Percentiles rank a stretch among this genome's conserved stretches.
Evolutionary conservation across 2,329 filamentous ascomycete genomes (phyloP).

Genomic region (Simplicillium aogashimaense): DNA sequence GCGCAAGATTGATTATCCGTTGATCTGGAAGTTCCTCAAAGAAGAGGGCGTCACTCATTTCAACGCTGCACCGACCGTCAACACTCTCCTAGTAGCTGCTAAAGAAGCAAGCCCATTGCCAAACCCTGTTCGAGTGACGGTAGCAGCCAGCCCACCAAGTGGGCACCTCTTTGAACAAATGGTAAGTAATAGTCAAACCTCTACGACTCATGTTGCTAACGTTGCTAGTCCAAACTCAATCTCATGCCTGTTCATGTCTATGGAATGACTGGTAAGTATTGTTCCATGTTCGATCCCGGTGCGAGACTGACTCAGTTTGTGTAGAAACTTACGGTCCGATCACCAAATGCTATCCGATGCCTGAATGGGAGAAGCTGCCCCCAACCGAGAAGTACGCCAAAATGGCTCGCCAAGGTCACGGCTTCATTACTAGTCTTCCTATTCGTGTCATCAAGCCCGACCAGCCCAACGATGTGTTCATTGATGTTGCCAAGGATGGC

Average conservation of each 20-base stretch:
- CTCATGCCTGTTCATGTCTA: slow-evolving; percentile 90
- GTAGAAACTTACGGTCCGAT: slow-evolving; percentile 86
- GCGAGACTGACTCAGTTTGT: not conserved
- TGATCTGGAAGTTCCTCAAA: slow-evolving; percentile 85
- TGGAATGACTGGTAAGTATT: slow-evolving; percentile 47
- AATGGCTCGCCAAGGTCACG: slow-evolving; percentile 93
- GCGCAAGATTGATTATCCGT: slow-evolving; percentile 86
- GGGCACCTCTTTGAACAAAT: slow-evolving; percentile 90
- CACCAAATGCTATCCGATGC: slow-evolving; percentile 85
- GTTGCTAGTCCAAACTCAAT: slow-evolving; percentile 49
- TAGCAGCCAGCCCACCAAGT: slow-evolving; percentile 84
- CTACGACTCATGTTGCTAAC: not conserved
- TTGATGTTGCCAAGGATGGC: slow-evolving; percentile 38
- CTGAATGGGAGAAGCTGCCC: slow-evolving; percentile 69
- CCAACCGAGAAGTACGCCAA: slow-evolving; percentile 69
- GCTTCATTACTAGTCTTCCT: slow-evolving; percentile 74
- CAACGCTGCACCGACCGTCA: slow-evolving; percentile 92
- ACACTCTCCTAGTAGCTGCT: slow-evolving; percentile 79
- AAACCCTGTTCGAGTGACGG: slow-evolving; percentile 71
- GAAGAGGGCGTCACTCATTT: slow-evolving; percentile 87
- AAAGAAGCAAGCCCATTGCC: slow-evolving; percentile 63
- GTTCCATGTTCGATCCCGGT: not conserved
- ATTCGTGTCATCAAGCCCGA: slow-evolving; percentile 75
- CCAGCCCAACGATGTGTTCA: slow-evolving; percentile 46
- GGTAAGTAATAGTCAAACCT: slow-evolving; percentile 33